These are phyloP conservation scores for Podospora sp. DNA, from an alignment of 495 filamentous ascomycete genomes.

Conservation along the genomic window DNA sequence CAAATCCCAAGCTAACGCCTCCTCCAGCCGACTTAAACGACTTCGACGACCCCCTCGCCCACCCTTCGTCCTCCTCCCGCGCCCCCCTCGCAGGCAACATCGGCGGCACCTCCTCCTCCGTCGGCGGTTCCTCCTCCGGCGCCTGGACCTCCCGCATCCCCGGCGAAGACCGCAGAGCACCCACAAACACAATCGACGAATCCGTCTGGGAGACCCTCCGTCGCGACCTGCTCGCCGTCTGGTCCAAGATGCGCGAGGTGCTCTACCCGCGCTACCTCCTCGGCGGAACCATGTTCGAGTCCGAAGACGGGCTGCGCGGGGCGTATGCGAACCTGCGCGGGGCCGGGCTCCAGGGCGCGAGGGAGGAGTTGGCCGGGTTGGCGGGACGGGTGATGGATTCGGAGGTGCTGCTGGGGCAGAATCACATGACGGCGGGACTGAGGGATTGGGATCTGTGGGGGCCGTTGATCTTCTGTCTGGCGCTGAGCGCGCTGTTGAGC, in stretches of 20 bases:
- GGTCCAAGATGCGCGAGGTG: conserved; percentile 98
- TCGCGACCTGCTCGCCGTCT: conserved; percentile 87
- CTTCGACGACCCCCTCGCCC: conserved; percentile 81
- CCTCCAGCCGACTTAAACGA: conserved; percentile 74
- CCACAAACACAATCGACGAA: conserved; percentile 94
- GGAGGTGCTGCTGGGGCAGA: conserved; percentile 67
- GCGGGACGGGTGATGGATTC: conserved; percentile 64
- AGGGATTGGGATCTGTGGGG: conserved; percentile 99
- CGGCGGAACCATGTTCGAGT: conserved; percentile 72
- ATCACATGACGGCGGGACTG: conserved; percentile 81
- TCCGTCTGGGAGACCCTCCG: conserved; percentile 93
- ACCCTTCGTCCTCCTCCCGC: conserved; percentile 60
- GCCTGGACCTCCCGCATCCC: conserved; percentile 80
- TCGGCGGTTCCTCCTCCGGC: conserved; percentile 11
- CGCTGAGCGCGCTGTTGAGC: conserved; percentile 83
- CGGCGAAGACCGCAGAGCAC: conserved; percentile 92
- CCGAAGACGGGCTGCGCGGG: conserved; percentile 54
- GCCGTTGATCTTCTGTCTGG: conserved; percentile 87
- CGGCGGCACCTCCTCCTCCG: conserved; percentile 50
- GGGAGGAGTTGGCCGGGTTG: conserved; percentile 62
- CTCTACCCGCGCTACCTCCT: conserved; percentile 94
- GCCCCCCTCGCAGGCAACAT: conserved; percentile 82
- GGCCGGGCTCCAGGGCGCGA: conserved; percentile 54
- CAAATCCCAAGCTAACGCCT: neutral
- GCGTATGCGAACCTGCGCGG: conserved; percentile 54